These are phyloP conservation scores for Fusarium napiforme DNA, from an alignment of 2,329 filamentous ascomycete species.

Conservation along the genomic window DNA sequence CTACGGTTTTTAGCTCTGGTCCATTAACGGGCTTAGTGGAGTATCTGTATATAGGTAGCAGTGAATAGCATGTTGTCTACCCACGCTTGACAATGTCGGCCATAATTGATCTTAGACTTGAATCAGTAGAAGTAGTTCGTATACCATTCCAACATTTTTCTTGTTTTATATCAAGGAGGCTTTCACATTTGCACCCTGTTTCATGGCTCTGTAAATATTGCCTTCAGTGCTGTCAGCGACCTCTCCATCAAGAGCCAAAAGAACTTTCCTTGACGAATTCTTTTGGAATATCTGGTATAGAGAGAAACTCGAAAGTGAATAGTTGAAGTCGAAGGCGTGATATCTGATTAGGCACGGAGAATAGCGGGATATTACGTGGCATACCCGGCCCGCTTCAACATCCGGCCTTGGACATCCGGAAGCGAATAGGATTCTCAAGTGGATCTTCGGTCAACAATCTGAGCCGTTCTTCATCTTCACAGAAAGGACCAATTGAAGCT, in stretches of 20 bases:
- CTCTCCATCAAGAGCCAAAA: not conserved
- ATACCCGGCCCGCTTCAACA: too few species aligned
- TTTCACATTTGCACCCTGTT: fast-evolving
- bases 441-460: not conserved
- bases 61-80: fast-evolving
- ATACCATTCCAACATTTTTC: fast-evolving
- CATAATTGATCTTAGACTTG: not conserved
- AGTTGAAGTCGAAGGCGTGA: fast-evolving
- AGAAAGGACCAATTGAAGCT: too few species aligned
- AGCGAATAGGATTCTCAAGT: fast-evolving
- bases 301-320: fast-evolving
- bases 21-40: not conserved
- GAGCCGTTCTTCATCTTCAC: too few species aligned
- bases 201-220: not conserved
- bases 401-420: not conserved
- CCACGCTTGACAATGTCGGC: too few species aligned
- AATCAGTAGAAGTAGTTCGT: not conserved
- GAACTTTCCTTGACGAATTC: fast-evolving
- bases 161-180: not conserved
- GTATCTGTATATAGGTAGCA: not conserved
- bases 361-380: not conserved
- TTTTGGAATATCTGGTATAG: fast-evolving
- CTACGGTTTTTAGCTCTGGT: not conserved
- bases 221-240: too few species aligned
- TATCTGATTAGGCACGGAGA: not conserved